Base-by-base conservation (phyloP, 2,329 filamentous ascomycete genomes). In the Ascosphaera aggregata region DNA sequence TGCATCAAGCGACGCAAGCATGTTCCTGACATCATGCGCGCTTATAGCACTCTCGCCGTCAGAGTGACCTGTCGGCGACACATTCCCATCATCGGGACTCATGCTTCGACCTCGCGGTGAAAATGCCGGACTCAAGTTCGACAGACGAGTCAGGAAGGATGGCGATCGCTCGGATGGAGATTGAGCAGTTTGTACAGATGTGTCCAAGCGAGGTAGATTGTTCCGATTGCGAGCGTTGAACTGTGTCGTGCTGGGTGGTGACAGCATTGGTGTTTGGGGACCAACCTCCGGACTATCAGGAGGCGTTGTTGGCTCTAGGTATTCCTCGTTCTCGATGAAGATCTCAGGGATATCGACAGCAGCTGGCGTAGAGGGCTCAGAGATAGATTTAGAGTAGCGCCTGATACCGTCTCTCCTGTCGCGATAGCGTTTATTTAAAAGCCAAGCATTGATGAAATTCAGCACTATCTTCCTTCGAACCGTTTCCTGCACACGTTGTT, bases 401-500 rank as follows among this genome's bases (percentile, higher is more conserved):
- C 22, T 5, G 7, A 27, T 11, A 15, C 34, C 34, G 5, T 18
- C 9, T 18, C 18, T 35, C 34, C 5, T 35, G 34, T 35, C 34
- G 18, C 7, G 5, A 18, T 35, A 35, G 7, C n/a, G 5, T 15
- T 35, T 35, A 5, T 15, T 16, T 8, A 35, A 9, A 18, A 35
- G 7, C 34, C 34, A 35, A 15, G 7, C 34, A 18, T 15, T 7
- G 7, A 35, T 35, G n/a, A 35, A 7, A 15, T 35, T 35, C 5
- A 9, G n/a, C n/a, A 35, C 34, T 15, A 5, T 35, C 45, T 86
- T 80, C 42, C 91, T 74, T 42, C 82, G 78, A 34, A 95, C 82
- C 47, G 89, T 82, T 57, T 98, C 86, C 49, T 98, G 82, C 1
- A 98, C 86, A 43, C 86, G 77, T 54, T 95, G 86, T 37, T 98